phyloP scores from a whole-genome alignment of 306 rosid species.

The Rosa multiflora region DNA sequence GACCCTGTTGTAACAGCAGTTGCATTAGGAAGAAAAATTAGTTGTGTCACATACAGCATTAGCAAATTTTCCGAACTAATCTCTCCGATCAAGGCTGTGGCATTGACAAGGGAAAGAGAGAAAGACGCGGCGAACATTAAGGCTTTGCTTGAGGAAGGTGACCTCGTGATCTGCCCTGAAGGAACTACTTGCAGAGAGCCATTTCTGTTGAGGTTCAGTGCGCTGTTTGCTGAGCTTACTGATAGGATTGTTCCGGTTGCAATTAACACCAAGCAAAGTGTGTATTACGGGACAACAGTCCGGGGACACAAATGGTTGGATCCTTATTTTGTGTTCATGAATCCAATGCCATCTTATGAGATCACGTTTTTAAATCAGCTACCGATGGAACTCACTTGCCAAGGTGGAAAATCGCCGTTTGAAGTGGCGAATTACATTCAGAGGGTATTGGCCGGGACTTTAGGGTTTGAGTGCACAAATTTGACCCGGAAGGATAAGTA shows the following conservation, averaged over 20 bases:
- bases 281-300: constrained; percentile 75
- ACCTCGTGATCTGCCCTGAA: constrained; percentile 84
- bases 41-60: constrained; percentile 90
- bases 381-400: constrained; percentile 71
- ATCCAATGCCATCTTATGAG: constrained; percentile 79
- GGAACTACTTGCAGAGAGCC: constrained; percentile 95
- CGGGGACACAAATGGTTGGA: constrained; percentile 72
- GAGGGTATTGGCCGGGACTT: constrained; percentile 71
- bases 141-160: constrained; percentile 79
- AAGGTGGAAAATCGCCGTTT: constrained; percentile 67
- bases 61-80: constrained; percentile 81
- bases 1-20: constrained; percentile 83
- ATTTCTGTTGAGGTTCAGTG: constrained; percentile 77
- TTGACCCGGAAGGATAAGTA: constrained; percentile 89
- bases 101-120: constrained; percentile 80
- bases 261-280: constrained; percentile 76
- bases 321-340: constrained; percentile 95
- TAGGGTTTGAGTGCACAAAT: constrained; percentile 91
- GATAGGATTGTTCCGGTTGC: constrained; percentile 93
- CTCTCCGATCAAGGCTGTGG: constrained; percentile 85
- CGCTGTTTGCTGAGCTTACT: constrained; percentile 80
- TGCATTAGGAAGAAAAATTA: constrained; percentile 74
- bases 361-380: constrained; percentile 79
- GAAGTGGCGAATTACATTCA: constrained; percentile 94
- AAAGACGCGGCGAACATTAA: constrained; percentile 75